Evolutionary conservation across 2,329 filamentous ascomycete genomes (phyloP).

Genomic region (Talaromyces sp.): DNA sequence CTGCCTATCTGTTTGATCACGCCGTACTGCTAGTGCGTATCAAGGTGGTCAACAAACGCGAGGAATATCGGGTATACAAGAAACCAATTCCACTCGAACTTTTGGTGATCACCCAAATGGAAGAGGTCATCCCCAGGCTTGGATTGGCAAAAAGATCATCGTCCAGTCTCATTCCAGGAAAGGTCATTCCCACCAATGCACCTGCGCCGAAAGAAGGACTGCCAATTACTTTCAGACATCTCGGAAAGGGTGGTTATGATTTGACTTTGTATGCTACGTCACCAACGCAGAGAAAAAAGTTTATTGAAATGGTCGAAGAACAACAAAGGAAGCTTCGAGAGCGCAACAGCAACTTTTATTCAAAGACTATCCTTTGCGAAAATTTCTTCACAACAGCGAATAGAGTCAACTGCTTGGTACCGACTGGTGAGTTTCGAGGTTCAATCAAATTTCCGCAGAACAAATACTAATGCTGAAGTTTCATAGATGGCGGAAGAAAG

Average conservation of each 20-base stretch:
- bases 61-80: constrained; percentile 92
- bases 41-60: constrained; percentile 87
- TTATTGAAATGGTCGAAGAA: constrained; percentile 90
- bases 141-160: constrained; percentile 83
- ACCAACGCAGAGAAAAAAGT: constrained; percentile 84
- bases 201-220: constrained; percentile 68
- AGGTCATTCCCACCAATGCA: constrained; percentile 50
- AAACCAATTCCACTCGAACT: constrained; percentile 93
- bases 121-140: constrained; percentile 79
- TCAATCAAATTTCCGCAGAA: background rate
- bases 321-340: constrained; percentile 84
- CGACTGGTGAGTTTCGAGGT: constrained; percentile 63
- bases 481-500: constrained; percentile 83
- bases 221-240: constrained; percentile 92
- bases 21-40: constrained; percentile 86
- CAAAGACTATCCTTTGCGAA: constrained; percentile 67
- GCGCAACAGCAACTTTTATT: constrained; percentile 65
- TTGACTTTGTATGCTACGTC: constrained; percentile 83
- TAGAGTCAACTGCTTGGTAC: constrained; percentile 89
- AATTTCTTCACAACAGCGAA: constrained; percentile 88
- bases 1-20: constrained; percentile 94
- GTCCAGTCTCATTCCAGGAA: constrained; percentile 70
- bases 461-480: constrained; percentile 20
- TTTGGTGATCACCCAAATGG: constrained; percentile 93
- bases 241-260: constrained; percentile 94